phyloP scores from a whole-genome alignment of 345 rosid species.

The Garcia nutans region DNA sequence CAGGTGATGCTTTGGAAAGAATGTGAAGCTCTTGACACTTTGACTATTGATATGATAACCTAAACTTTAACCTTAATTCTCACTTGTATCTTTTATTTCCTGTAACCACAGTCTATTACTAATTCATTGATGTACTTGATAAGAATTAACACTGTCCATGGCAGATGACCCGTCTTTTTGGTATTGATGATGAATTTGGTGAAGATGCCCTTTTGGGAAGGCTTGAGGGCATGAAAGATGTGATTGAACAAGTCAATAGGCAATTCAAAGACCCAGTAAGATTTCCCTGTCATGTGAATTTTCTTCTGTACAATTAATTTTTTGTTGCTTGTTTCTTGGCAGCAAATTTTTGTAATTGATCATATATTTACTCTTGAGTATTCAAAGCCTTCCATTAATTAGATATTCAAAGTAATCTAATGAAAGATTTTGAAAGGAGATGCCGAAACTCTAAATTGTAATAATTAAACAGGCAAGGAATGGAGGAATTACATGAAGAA shows the following conservation, averaged over 20 bases:
- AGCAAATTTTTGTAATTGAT: background rate
- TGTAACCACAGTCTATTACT: background rate
- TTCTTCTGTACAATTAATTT: background rate
- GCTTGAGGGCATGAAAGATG: constrained; percentile 98
- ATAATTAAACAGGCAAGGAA: background rate
- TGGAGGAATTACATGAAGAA: background rate
- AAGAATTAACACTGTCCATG: constrained; percentile 18
- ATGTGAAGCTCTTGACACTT: background rate
- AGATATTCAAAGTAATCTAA: background rate
- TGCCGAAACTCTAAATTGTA: background rate
- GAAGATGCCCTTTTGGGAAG: constrained; percentile 97
- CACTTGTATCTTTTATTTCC: background rate
- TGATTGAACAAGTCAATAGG: constrained; percentile 91
- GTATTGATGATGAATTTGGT: constrained; percentile 86
- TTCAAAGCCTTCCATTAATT: background rate
- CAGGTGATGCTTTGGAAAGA: background rate
- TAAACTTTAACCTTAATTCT: background rate
- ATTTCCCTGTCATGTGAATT: constrained; percentile 9
- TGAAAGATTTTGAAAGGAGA: background rate
- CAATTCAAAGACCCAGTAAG: constrained; percentile 97
- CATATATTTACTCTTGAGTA: constrained; percentile 2
- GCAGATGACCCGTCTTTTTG: constrained; percentile 88
- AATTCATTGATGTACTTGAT: background rate
- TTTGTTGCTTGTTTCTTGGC: background rate
- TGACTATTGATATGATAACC: background rate